Evolutionary conservation across 345 rosid species (phyloP).

Genomic region (Populus davidiana): DNA sequence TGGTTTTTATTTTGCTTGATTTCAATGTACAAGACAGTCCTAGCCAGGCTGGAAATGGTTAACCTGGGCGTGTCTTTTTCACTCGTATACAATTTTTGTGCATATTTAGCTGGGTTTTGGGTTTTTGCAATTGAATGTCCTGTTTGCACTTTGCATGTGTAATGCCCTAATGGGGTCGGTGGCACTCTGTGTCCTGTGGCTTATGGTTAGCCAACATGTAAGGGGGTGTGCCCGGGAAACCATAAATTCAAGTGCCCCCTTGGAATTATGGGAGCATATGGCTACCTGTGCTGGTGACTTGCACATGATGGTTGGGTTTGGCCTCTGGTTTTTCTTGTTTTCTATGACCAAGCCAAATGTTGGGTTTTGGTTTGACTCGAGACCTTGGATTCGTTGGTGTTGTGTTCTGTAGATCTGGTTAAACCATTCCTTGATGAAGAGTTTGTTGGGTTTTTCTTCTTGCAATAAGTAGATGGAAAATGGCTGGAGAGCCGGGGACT

Average conservation of each 20-base stretch:
- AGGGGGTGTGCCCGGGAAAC: not conserved
- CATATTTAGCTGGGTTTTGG: conserved; percentile 5
- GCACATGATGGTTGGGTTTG: conserved; percentile 9
- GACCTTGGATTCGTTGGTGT: not conserved
- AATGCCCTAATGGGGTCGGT: conserved; percentile 13
- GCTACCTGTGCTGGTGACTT: not conserved
- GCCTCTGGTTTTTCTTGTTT: conserved; percentile 7
- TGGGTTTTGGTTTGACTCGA: not conserved
- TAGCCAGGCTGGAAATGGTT: conserved; percentile 42
- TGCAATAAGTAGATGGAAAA: conserved; percentile 3
- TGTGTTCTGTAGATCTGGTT: not conserved
- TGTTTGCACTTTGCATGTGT: not conserved
- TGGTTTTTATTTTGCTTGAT: not conserved
- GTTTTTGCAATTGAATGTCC: conserved; percentile 7
- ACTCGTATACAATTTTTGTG: conserved; percentile 1
- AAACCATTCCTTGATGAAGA: not conserved
- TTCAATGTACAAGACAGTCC: conserved; percentile 26
- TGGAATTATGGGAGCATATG: not conserved
- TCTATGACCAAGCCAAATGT: not conserved
- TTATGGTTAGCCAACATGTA: not conserved
- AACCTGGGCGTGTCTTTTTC: conserved; percentile 25
- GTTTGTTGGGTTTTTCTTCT: conserved; percentile 7
- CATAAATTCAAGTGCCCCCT: not conserved
- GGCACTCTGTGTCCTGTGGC: conserved; percentile 1
- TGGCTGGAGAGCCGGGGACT: conserved; percentile 13